These are phyloP conservation scores for Candida labiduridarum DNA, from an alignment of 1,139 yeast species.

Conservation along the genomic window DNA sequence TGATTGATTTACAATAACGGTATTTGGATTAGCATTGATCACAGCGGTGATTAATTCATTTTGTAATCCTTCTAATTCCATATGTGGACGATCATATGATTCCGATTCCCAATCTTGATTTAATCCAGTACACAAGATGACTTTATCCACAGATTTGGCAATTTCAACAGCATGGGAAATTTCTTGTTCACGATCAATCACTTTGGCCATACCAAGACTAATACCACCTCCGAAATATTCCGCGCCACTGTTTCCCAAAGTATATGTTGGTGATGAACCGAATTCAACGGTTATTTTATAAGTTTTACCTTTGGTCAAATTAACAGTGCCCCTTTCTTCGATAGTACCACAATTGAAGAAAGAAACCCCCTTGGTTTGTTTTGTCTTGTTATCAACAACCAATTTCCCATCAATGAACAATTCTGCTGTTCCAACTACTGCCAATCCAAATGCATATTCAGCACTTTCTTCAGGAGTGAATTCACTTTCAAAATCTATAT, in stretches of 20 bases:
- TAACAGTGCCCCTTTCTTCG: slow-evolving; percentile 44
- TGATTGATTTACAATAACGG: slow-evolving; percentile 58
- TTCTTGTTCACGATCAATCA: slow-evolving; percentile 24
- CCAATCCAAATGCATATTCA: slow-evolving; percentile 52
- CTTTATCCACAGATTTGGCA: slow-evolving; percentile 39
- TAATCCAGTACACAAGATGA: slow-evolving; percentile 42
- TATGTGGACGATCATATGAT: slow-evolving; percentile 34
- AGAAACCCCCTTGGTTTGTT: slow-evolving; percentile 49
- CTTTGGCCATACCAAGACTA: slow-evolving; percentile 27
- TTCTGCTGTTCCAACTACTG: slow-evolving; percentile 55
- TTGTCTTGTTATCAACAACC: slow-evolving; percentile 57
- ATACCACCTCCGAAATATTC: slow-evolving; percentile 34
- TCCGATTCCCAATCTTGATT: slow-evolving; percentile 40
- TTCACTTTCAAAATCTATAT: slow-evolving; percentile 46
- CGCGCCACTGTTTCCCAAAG: slow-evolving; percentile 19
- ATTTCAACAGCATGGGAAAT: slow-evolving; percentile 26
- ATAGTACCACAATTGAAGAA: slow-evolving; percentile 51
- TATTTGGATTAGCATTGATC: slow-evolving; percentile 49
- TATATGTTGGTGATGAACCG: slow-evolving; percentile 53
- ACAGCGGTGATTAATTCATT: slow-evolving; percentile 51
- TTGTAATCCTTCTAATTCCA: slow-evolving; percentile 48
- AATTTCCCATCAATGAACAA: slow-evolving; percentile 52
- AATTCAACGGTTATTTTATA: slow-evolving; percentile 51
- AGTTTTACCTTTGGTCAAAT: slow-evolving; percentile 41
- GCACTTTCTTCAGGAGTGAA: slow-evolving; percentile 50